phyloP scores from a whole-genome alignment of 1,284 basidiomycete species.

The Heliocybe sulcata region DNA sequence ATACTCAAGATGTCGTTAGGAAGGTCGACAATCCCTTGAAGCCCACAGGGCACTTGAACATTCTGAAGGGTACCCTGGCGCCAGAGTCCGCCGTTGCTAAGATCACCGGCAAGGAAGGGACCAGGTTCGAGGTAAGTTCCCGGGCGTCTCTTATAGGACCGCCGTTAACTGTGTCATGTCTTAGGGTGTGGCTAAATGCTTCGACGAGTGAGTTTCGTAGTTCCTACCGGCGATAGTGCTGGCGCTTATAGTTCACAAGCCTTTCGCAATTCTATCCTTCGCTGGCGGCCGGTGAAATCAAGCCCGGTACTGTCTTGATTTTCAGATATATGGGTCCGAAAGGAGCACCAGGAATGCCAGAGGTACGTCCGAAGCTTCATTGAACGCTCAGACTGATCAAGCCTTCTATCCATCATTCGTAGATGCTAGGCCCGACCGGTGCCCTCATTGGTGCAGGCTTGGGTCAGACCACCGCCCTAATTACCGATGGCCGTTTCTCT shows the following conservation, averaged over 20 bases:
- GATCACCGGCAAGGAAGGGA: constrained; percentile 93
- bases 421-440: constrained; percentile 77
- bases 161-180: constrained; percentile 1
- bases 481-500: constrained; percentile 96
- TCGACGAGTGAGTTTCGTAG: constrained; percentile 48
- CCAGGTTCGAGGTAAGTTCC: constrained; percentile 66
- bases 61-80: constrained; percentile 85
- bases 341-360: constrained; percentile 97
- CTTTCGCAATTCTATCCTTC: constrained; percentile 81
- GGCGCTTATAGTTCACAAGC: constrained; percentile 26
- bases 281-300: constrained; percentile 80
- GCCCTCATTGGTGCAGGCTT: constrained; percentile 92
- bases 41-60: constrained; percentile 85
- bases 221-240: neutral
- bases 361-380: constrained; percentile 34
- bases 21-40: constrained; percentile 86
- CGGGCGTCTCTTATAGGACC: constrained; percentile 1
- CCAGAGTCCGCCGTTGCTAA: constrained; percentile 93
- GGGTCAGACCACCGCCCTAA: constrained; percentile 83
- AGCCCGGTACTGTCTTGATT: constrained; percentile 80
- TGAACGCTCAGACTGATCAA: constrained; percentile 9
- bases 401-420: neutral
- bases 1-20: constrained; percentile 79
- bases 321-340: constrained; percentile 96
- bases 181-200: constrained; percentile 69